Percentiles rank a stretch among this genome's conserved stretches.
Evolutionary conservation across 306 rosid genomes (phyloP).

Genomic region (Albizia julibrissin): DNA sequence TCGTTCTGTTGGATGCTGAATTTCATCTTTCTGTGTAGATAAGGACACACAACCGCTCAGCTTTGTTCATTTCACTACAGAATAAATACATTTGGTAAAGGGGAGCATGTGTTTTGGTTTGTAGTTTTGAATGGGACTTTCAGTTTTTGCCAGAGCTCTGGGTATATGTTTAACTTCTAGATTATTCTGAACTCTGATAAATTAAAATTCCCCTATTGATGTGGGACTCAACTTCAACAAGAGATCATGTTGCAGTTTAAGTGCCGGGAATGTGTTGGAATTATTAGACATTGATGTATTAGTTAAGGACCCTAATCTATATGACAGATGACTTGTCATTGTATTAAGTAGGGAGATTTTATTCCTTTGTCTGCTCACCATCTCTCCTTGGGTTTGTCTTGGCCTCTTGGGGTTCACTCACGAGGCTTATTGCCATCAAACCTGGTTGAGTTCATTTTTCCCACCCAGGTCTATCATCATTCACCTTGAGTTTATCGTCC

Average conservation of each 20-base stretch:
- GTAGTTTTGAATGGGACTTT: background rate
- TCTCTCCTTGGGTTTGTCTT: background rate
- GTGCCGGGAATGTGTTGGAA: background rate
- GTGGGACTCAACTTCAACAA: background rate
- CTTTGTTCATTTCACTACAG: background rate
- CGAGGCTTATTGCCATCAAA: background rate
- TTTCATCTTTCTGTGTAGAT: background rate
- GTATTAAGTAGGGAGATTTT: background rate
- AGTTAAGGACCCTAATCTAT: background rate
- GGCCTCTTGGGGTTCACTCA: background rate
- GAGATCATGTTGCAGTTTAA: background rate
- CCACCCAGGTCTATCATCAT: background rate
- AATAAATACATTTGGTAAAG: background rate
- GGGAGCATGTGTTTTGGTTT: background rate
- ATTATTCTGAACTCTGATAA: background rate
- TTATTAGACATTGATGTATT: background rate
- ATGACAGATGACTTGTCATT: background rate
- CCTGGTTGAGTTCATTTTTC: background rate
- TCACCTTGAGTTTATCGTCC: background rate
- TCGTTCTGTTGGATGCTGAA: background rate
- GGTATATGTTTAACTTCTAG: background rate
- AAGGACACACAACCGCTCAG: background rate
- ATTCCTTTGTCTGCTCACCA: background rate
- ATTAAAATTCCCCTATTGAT: slow-evolving; percentile 8
- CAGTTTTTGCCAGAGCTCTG: slow-evolving; percentile 6